A percentile compares a stretch with the other conserved stretches of the same genome.
Conservation (phyloP, 352 stramenopile species). For the Blastocystis sp. region DNA sequence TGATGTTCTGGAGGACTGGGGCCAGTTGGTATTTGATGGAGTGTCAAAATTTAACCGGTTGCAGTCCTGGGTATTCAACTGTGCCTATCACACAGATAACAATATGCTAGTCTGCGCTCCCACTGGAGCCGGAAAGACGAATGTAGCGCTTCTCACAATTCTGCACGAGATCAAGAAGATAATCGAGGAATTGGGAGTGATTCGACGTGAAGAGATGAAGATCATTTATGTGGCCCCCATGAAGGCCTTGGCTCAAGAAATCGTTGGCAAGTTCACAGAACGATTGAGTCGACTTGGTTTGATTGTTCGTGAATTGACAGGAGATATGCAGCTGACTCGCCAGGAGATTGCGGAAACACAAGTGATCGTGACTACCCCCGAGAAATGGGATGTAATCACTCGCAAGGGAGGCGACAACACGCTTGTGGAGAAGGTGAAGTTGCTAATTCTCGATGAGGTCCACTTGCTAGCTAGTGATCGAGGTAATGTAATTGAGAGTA, state of each 20-base stretch:
- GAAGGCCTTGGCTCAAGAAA: conserved; percentile 95
- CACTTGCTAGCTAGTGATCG: conserved; percentile 95
- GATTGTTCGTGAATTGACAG: conserved; percentile 66
- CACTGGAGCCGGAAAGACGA: conserved; percentile 92
- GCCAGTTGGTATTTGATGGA: conserved; percentile 71
- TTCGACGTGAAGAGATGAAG: conserved; percentile 76
- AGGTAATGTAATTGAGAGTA: conserved; percentile 95
- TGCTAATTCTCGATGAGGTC: conserved; percentile 99
- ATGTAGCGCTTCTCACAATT: conserved; percentile 94
- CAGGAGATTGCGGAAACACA: conserved; percentile 88
- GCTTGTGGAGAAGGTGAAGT: conserved; percentile 67
- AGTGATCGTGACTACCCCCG: conserved; percentile 93
- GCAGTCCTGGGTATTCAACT: conserved; percentile 92
- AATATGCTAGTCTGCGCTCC: conserved; percentile 90
- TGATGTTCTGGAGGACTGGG: conserved; percentile 68
- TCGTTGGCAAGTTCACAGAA: conserved; percentile 93
- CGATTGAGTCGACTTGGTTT: conserved; percentile 76
- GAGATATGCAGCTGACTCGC: conserved; percentile 93
- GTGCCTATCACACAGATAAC: conserved; percentile 87
- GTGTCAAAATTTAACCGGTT: conserved; percentile 87
- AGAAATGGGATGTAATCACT: conserved; percentile 99
- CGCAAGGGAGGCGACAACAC: conserved; percentile 87
- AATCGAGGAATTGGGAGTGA: conserved; percentile 66
- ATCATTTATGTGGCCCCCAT: conserved; percentile 93
- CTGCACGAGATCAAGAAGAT: conserved; percentile 81